These are phyloP conservation scores for Brassica hybrid DNA, from an alignment of 441 rosid species.

Conservation along the genomic window DNA sequence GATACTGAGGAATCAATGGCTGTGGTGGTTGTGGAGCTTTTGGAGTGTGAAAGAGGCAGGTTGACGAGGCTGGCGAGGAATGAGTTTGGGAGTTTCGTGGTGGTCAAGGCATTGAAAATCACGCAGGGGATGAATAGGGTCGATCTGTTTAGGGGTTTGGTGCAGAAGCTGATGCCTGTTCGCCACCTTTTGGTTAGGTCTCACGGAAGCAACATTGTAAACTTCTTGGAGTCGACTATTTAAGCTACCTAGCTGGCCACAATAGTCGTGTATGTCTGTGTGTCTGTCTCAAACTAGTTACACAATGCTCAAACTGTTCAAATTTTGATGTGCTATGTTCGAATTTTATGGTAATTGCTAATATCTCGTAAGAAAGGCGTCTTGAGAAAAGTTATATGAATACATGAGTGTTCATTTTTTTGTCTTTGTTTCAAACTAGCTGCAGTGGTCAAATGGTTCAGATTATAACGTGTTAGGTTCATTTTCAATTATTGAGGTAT, in stretches of 20 bases:
- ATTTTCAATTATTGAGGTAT: not conserved
- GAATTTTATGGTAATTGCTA: not conserved
- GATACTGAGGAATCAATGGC: not conserved
- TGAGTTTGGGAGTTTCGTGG: constrained; percentile 33
- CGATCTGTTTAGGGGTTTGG: constrained; percentile 19
- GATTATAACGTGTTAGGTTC: not conserved
- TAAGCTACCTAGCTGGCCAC: not conserved
- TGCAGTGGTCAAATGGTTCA: not conserved
- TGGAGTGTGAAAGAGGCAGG: not conserved
- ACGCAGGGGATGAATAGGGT: not conserved
- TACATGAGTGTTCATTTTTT: not conserved
- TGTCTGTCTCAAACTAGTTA: constrained; percentile 4
- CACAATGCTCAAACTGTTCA: not conserved
- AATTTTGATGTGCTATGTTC: not conserved
- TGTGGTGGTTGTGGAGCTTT: constrained; percentile 13
- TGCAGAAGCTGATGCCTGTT: constrained; percentile 17
- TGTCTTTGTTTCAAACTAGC: not conserved
- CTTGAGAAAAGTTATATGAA: not conserved
- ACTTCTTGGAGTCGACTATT: constrained; percentile 12
- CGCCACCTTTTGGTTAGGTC: constrained; percentile 11
- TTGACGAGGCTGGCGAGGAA: constrained; percentile 32
- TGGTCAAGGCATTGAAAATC: constrained; percentile 21
- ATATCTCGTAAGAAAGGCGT: not conserved
- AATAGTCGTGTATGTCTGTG: not conserved
- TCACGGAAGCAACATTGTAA: constrained; percentile 20